Percentiles rank a stretch among this genome's conserved stretches.
phyloP scores from a whole-genome alignment of 352 stramenopile genomes.

The Globisporangium canariense region DNA sequence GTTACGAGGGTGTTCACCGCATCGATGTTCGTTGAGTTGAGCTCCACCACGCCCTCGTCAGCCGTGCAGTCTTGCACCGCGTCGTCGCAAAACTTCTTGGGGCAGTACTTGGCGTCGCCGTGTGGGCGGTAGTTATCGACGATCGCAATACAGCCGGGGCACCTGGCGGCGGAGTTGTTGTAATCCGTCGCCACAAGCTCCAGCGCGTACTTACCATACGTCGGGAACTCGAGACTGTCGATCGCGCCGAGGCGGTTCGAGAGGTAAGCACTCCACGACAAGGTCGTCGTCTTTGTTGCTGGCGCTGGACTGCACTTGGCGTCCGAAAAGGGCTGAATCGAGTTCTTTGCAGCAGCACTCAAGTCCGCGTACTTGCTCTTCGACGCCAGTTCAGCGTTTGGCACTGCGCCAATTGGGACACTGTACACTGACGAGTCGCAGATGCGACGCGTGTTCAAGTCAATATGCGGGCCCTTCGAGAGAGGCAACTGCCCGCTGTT shows the following conservation, averaged over 20 bases:
- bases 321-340: neutral
- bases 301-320: neutral
- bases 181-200: constrained; percentile 48
- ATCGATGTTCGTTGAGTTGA: constrained; percentile 32
- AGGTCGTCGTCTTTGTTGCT: neutral
- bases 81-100: constrained; percentile 37
- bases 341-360: neutral
- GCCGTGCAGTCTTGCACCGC: constrained; percentile 4
- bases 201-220: constrained; percentile 54
- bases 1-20: constrained; percentile 19
- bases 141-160: constrained; percentile 46
- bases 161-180: constrained; percentile 28
- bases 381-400: neutral
- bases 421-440: constrained; percentile 7
- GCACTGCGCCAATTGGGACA: neutral
- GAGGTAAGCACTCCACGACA: constrained; percentile 55
- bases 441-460: constrained; percentile 1
- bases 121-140: constrained; percentile 48
- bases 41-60: constrained; percentile 14
- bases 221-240: constrained; percentile 34
- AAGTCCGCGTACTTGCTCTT: neutral
- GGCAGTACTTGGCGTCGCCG: constrained; percentile 28
- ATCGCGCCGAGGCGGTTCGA: constrained; percentile 26
- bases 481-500: neutral
- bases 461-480: constrained; percentile 2